These are phyloP conservation scores for Pseudocercospora crystallina DNA, from an alignment of 2,329 filamentous ascomycete genomes.

Conservation along the genomic window DNA sequence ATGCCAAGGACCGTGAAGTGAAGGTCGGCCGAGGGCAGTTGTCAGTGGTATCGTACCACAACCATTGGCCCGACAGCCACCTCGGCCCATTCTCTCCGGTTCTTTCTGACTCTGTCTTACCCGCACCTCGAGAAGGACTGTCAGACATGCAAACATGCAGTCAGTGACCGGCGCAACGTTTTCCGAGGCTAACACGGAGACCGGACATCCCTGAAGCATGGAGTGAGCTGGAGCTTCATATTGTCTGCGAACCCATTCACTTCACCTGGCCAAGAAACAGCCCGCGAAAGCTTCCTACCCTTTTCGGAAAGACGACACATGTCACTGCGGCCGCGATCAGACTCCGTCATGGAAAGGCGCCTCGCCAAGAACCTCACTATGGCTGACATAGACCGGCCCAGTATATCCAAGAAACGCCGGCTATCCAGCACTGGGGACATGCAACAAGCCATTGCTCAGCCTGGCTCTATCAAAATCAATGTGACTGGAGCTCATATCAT, in stretches of 20 bases:
- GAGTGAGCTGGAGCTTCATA: not conserved
- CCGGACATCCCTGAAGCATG: not conserved
- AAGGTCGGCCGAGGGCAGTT: no score
- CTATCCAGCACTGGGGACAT: conserved; percentile 44
- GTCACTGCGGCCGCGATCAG: not conserved
- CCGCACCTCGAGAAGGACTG: no score
- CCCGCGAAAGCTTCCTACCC: conserved; percentile 2
- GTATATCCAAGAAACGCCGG: conserved; percentile 14
- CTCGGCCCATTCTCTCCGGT: no score
- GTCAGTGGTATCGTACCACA: no score
- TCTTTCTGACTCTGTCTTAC: no score
- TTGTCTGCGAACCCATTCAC: not conserved
- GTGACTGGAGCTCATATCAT: conserved; percentile 96
- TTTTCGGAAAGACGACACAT: conserved; percentile 2
- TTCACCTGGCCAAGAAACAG: not conserved
- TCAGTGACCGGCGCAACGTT: not conserved
- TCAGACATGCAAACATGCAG: conserved; percentile 1
- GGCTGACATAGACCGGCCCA: conserved; percentile 13
- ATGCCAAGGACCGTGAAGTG: no score
- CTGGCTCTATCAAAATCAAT: conserved; percentile 83
- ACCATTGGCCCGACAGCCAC: no score
- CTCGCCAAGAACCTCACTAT: not conserved
- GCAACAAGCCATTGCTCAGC: conserved; percentile 56
- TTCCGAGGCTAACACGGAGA: not conserved
- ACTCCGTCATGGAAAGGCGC: not conserved